These are phyloP conservation scores for Medicago ruthenica DNA, from an alignment of 306 rosid species.

Conservation along the genomic window DNA sequence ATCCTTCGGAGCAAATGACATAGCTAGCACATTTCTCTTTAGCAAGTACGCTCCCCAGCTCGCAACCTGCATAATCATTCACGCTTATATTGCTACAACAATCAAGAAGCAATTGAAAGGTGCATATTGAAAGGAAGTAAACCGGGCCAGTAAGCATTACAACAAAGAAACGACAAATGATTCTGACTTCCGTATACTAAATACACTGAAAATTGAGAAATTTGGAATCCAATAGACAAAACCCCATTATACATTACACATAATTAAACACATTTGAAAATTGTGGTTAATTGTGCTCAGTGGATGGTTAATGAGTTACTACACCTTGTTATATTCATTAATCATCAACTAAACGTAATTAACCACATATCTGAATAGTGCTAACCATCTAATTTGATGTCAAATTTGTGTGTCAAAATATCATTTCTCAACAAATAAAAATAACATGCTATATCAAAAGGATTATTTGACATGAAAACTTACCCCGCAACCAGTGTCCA, in stretches of 20 bases:
- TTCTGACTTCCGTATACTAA: not conserved
- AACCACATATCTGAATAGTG: too few species aligned
- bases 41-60: conserved; percentile 99
- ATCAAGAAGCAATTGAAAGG: conserved; percentile 36
- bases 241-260: too few species aligned
- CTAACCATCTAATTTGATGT: too few species aligned
- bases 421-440: too few species aligned
- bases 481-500: conserved; percentile 98
- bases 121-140: conserved; percentile 33
- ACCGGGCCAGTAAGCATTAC: conserved; percentile 22
- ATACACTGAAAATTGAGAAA: too few species aligned
- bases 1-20: conserved; percentile 98
- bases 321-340: too few species aligned
- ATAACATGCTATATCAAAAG: not conserved
- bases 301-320: too few species aligned
- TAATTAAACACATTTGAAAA: too few species aligned
- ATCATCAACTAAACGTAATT: too few species aligned
- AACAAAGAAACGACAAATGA: conserved; percentile 27
- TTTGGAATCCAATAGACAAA: too few species aligned
- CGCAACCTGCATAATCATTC: conserved; percentile 73
- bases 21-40: conserved; percentile 84
- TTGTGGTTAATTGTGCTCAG: too few species aligned
- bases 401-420: too few species aligned
- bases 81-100: conserved; percentile 44
- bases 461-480: conserved; percentile 14